Conservation (phyloP, 2,329 filamentous ascomycete species). For the Microcera coccophila region DNA sequence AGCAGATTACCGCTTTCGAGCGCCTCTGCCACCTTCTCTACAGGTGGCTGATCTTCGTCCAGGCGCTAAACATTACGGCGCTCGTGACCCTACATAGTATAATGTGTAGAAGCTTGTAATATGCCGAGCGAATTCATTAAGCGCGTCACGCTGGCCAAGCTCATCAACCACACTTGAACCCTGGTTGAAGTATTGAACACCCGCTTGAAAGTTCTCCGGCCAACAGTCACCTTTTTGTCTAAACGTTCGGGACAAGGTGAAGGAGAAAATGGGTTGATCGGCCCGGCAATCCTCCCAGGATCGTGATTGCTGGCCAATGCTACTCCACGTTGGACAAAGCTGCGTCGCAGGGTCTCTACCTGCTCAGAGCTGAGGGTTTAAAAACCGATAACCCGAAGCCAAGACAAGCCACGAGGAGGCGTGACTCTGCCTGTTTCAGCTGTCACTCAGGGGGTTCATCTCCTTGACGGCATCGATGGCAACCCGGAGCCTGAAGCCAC, state of each 20-base stretch:
- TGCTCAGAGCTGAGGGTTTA: conserved; percentile 1
- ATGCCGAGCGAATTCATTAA: neutral
- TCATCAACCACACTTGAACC: too few relatives aligned
- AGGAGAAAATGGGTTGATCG: neutral
- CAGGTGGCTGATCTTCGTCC: conserved; percentile 24
- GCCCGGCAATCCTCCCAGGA: too few relatives aligned
- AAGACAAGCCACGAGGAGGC: conserved; percentile 12
- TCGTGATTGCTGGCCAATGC: too few relatives aligned
- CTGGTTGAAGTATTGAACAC: neutral
- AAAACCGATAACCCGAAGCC: conserved; percentile 13
- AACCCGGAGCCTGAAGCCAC: neutral
- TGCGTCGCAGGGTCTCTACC: conserved; percentile 3
- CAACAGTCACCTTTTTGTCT: conserved; percentile 22
- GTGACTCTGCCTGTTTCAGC: neutral
- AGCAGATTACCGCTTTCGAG: neutral
- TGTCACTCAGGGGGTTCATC: conserved; percentile 1
- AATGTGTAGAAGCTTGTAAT: neutral
- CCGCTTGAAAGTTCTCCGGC: neutral
- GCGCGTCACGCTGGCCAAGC: neutral
- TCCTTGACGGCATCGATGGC: neutral
- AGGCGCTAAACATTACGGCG: neutral
- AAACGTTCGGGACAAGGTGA: conserved; percentile 12
- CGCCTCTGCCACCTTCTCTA: neutral
- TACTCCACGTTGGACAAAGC: too few relatives aligned
- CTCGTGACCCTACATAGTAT: conserved; percentile 1